phyloP scores from a whole-genome alignment of 306 rosid genomes.

The Fragaria iinumae region DNA sequence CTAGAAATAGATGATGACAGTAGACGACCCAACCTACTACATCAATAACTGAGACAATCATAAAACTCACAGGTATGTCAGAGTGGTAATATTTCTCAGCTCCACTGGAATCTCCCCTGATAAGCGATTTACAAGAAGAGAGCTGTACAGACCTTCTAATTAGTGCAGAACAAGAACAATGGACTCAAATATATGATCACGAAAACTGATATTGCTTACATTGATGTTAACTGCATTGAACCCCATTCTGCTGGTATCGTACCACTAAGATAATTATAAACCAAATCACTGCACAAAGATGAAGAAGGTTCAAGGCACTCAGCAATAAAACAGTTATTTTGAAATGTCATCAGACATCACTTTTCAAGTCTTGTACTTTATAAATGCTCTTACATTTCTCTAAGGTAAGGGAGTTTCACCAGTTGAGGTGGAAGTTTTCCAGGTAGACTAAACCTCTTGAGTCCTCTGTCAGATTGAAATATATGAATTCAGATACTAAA shows the following conservation, averaged over 20 bases:
- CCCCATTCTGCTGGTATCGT: slow-evolving; percentile 79
- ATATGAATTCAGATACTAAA: background rate
- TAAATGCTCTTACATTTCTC: slow-evolving; percentile 52
- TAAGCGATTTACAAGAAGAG: slow-evolving; percentile 69
- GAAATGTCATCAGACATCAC: slow-evolving; percentile 4
- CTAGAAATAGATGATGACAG: slow-evolving; percentile 11
- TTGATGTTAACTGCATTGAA: slow-evolving; percentile 41
- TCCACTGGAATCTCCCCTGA: slow-evolving; percentile 81
- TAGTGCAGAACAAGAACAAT: slow-evolving; percentile 26
- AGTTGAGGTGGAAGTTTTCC: slow-evolving; percentile 84
- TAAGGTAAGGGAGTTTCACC: slow-evolving; percentile 73
- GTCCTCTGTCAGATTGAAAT: slow-evolving; percentile 32
- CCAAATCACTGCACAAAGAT: slow-evolving; percentile 52
- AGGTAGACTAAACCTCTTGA: slow-evolving; percentile 58
- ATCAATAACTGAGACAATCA: slow-evolving; percentile 4
- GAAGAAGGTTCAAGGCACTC: background rate
- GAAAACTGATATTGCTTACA: slow-evolving; percentile 49
- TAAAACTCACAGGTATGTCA: slow-evolving; percentile 57
- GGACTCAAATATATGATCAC: slow-evolving; percentile 12
- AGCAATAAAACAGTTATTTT: background rate
- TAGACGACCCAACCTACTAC: background rate
- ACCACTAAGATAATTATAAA: slow-evolving; percentile 65
- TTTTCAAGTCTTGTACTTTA: slow-evolving; percentile 10
- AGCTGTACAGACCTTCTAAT: slow-evolving; percentile 52
- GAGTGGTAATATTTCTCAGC: slow-evolving; percentile 62